A percentile compares a stretch with the other conserved stretches of the same genome.
Evolutionary conservation across 257 asterid species (phyloP).

Genomic region (Fraxinus pennsylvanica): DNA sequence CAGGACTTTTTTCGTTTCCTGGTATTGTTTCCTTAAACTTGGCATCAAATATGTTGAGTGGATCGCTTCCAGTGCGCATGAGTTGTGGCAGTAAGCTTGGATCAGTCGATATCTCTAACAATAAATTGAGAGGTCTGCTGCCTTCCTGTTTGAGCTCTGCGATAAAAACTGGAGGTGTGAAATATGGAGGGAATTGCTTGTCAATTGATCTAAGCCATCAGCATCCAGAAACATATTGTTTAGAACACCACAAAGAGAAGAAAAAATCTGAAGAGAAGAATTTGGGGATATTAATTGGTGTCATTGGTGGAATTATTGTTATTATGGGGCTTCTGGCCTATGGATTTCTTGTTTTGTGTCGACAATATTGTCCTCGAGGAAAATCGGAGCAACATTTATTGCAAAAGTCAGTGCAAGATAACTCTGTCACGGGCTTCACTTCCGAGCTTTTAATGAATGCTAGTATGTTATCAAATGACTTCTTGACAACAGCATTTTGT

Average conservation of each 20-base stretch:
- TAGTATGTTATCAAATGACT: conserved; percentile 46
- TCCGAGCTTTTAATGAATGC: conserved; percentile 56
- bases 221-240: conserved; percentile 49
- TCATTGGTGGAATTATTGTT: conserved; percentile 41
- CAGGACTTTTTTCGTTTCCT: conserved; percentile 39
- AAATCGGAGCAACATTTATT: conserved; percentile 61
- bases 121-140: conserved; percentile 51
- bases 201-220: conserved; percentile 39
- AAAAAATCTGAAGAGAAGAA: conserved; percentile 31
- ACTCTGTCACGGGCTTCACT: conserved; percentile 38
- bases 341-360: conserved; percentile 46
- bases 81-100: conserved; percentile 48
- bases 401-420: conserved; percentile 51
- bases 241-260: conserved; percentile 17
- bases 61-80: conserved; percentile 43
- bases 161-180: conserved; percentile 31
- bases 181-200: conserved; percentile 59
- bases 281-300: conserved; percentile 44
- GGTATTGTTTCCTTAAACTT: conserved; percentile 44
- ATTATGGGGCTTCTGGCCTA: conserved; percentile 41
- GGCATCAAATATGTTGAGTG: conserved; percentile 49
- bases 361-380: conserved; percentile 45
- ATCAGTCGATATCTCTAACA: conserved; percentile 59
- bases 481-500: background rate
- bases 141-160: conserved; percentile 57